phyloP scores from a whole-genome alignment of 176 grass and related monocot species.

The barley (Hordeum vulgare) region DNA sequence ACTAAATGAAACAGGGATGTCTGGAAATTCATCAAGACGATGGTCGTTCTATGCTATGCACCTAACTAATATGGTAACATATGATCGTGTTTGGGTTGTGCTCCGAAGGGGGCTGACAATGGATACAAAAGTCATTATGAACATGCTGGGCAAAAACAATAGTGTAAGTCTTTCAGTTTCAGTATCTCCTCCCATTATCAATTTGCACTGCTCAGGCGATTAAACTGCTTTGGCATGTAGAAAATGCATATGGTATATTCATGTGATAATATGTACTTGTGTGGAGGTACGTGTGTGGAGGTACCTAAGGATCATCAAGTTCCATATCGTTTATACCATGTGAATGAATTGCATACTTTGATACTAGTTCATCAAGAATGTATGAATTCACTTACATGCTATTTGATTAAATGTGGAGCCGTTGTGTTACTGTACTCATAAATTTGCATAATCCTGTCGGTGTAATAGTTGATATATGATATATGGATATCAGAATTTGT shows the following conservation, averaged over 20 bases:
- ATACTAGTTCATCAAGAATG: neutral
- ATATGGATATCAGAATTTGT: neutral
- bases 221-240: neutral
- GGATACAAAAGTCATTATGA: slow-evolving; percentile 46
- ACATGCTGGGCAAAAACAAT: slow-evolving; percentile 49
- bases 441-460: neutral
- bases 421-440: neutral
- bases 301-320: slow-evolving; percentile 1
- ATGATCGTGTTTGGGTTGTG: slow-evolving; percentile 60
- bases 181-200: slow-evolving; percentile 19
- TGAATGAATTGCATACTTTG: neutral
- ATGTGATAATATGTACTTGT: neutral
- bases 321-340: neutral
- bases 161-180: slow-evolving; percentile 45
- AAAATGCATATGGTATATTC: neutral
- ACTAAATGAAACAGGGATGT: slow-evolving; percentile 18
- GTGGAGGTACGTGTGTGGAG: neutral
- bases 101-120: slow-evolving; percentile 38
- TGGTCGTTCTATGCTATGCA: slow-evolving; percentile 55
- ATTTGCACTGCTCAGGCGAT: neutral
- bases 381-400: neutral
- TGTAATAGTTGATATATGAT: neutral
- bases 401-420: neutral
- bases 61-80: slow-evolving; percentile 65
- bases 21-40: slow-evolving; percentile 17